Conservation (phyloP, 495 filamentous ascomycete species). For the Lophium mytilinum region DNA sequence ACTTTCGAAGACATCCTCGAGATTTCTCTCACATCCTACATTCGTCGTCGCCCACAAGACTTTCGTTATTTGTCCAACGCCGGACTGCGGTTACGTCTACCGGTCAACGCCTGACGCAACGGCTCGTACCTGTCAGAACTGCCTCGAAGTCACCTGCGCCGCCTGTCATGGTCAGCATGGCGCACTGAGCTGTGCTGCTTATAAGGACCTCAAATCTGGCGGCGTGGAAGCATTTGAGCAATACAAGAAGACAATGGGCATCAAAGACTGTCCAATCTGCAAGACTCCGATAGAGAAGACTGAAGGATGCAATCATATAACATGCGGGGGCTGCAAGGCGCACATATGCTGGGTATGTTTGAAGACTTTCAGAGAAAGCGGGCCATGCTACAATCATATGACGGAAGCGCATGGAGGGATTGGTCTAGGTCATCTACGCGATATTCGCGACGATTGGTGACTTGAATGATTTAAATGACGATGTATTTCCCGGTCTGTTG, state of each 20-base stretch:
- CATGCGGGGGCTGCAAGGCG: conserved; percentile 8
- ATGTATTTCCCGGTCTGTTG: too few species aligned
- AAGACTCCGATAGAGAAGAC: conserved; percentile 10
- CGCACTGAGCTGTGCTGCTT: conserved; percentile 3
- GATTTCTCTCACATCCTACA: conserved; percentile 1
- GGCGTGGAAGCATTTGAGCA: conserved; percentile 6
- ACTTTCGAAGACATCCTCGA: neutral
- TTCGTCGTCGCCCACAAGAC: neutral
- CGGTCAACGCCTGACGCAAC: neutral
- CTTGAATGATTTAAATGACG: too few species aligned
- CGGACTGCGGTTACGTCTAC: conserved; percentile 8
- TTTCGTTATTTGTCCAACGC: conserved; percentile 8
- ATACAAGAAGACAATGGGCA: neutral
- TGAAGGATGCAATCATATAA: conserved; percentile 18
- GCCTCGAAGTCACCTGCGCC: conserved; percentile 4
- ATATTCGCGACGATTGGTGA: too few species aligned
- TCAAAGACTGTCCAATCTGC: conserved; percentile 15
- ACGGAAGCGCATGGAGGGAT: neutral
- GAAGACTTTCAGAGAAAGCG: neutral
- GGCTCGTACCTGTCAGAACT: conserved; percentile 5
- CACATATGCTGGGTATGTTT: conserved; percentile 18
- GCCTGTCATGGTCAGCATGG: conserved; percentile 4
- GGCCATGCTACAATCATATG: conserved; percentile 2
- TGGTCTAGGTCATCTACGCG: neutral
- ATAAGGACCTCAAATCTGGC: conserved; percentile 8